Evolutionary conservation across 495 filamentous ascomycete genomes (phyloP).

Genomic region (Usnea hakonensis): DNA sequence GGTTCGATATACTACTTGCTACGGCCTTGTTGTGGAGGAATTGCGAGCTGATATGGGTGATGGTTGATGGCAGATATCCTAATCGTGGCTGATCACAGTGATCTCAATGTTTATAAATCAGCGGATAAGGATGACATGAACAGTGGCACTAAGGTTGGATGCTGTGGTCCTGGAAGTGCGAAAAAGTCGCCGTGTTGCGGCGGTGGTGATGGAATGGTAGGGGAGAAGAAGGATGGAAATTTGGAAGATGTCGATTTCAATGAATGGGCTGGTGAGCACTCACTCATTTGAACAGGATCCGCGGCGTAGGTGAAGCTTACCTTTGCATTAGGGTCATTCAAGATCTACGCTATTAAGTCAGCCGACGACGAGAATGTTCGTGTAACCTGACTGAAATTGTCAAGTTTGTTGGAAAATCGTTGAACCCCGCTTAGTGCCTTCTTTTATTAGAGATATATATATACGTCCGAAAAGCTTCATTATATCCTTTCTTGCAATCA

Average conservation of each 20-base stretch:
- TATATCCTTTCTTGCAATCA: no score
- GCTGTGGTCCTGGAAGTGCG: constrained; percentile 21
- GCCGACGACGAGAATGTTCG: no score
- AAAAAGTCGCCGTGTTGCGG: not conserved
- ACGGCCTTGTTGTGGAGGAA: constrained; percentile 2
- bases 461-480: no score
- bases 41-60: not conserved
- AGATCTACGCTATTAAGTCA: constrained; percentile 30
- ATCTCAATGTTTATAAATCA: constrained; percentile 52
- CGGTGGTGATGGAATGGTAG: constrained; percentile 6
- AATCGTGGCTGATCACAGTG: constrained; percentile 45
- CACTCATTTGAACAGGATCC: no score
- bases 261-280: constrained; percentile 44
- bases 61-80: constrained; percentile 42
- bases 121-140: no score
- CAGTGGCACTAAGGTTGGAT: constrained; percentile 19
- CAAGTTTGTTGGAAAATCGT: no score
- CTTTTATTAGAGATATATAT: no score
- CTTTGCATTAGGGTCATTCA: constrained; percentile 33
- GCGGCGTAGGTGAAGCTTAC: constrained; percentile 13
- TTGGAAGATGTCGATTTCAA: constrained; percentile 43
- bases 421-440: no score
- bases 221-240: no score
- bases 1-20: constrained; percentile 31
- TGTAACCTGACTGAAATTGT: no score